Percentiles rank a stretch among this genome's conserved stretches.
phyloP scores from a whole-genome alignment of 345 rosid species.

The Hibiscus syriacus region DNA sequence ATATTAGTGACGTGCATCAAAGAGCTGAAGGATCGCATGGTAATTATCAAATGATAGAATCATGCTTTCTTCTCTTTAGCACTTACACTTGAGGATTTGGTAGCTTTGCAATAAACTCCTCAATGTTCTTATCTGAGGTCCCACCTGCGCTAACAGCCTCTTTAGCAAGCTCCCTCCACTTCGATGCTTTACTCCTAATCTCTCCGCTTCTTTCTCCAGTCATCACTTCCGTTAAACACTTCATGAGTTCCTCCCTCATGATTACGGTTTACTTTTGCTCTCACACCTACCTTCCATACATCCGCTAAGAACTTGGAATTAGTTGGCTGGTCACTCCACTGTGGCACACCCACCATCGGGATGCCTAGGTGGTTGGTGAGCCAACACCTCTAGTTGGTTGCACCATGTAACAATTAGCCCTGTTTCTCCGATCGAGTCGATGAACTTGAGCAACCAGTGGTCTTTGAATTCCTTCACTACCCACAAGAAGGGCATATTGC shows the following conservation, averaged over 20 bases:
- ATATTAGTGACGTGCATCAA: too few relatives aligned
- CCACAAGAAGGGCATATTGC: conserved; percentile 34
- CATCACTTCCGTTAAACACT: conserved; percentile 28
- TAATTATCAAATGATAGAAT: too few relatives aligned
- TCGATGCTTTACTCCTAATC: conserved; percentile 21
- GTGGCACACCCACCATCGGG: conserved; percentile 33
- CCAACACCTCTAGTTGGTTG: conserved; percentile 41
- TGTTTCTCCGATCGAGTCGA: conserved; percentile 12
- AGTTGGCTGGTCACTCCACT: conserved; percentile 40
- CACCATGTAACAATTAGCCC: conserved; percentile 39
- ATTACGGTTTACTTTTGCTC: conserved; percentile 23
- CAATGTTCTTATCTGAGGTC: conserved; percentile 26
- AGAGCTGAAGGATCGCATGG: too few relatives aligned
- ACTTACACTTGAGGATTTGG: not conserved
- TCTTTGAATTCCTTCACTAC: conserved; percentile 24
- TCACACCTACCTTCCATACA: conserved; percentile 36
- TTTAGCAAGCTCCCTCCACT: conserved; percentile 33
- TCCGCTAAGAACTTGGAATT: conserved; percentile 41
- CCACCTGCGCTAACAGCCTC: conserved; percentile 38
- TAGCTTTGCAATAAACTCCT: conserved; percentile 26
- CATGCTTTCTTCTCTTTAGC: not conserved
- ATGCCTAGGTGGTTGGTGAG: conserved; percentile 35
- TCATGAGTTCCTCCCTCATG: conserved; percentile 23
- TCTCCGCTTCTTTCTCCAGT: conserved; percentile 29
- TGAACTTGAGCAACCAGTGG: conserved; percentile 17